Evolutionary conservation across 495 filamentous ascomycete genomes (phyloP), one percentile per base, ranked within the genome.

Genomic region (Recurvomyces mirabilis): DNA sequence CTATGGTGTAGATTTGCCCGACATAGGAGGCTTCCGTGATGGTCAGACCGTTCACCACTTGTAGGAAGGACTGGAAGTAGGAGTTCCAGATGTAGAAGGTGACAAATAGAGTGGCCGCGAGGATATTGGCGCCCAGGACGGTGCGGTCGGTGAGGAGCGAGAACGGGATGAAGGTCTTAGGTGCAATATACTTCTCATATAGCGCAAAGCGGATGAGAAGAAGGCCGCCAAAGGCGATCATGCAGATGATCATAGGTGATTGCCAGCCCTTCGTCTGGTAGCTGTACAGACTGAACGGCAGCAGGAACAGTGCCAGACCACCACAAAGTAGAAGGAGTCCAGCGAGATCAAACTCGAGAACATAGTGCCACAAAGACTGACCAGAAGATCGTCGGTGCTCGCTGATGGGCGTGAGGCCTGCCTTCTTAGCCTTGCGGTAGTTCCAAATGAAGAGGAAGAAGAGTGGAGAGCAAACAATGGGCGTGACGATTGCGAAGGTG

Each of bases 371-470:
- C 7, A 54, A 17, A 11, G n/a, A 39, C 41, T 55, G 49, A 19
- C 25, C 13, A 1, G 42, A 14, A 13, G 51, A 38, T 1, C 48
- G 28, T 1, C 22, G 35, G 24, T 43, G 39, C 5, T 26, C 25
- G 10, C 28, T 17, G 6, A 9, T 57, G 45, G 26, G 53, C 10
- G 60, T 43, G 2, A 65, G 38, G 1, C 62, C 64, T 41, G 54
- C 23, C 43, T 56, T 65, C 37, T 67, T 60, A n/a, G 79, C 81
- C 58, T 82, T 80, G 22, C 57, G 61, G 47, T 74, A 63, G 58
- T 82, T 79, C 12, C 18, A 47, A 3, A 12, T 19, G 20, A 54
- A 38, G 1, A 47, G 6, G 20, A 26, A n/a, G 28, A 41, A 35
- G 26, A 68, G 30, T 1, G 66, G 66, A 1, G 58, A n/a, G 30